Base-by-base conservation (phyloP, 192 early-diverging fungal genomes). In the Coemansia sp. region DNA sequence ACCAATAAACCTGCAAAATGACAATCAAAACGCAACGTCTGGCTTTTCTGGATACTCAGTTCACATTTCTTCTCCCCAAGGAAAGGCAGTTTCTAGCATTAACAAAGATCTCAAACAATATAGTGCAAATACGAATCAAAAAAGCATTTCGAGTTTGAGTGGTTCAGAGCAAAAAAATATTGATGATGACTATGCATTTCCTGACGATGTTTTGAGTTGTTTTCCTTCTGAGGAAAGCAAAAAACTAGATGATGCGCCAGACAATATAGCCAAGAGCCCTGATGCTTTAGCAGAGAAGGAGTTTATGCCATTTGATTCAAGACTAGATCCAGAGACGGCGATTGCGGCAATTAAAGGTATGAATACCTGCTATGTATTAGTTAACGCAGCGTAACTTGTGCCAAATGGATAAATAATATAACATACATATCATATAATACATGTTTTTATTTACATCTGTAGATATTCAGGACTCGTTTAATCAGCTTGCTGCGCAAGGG, bases 271-370 rank as follows among this genome's bases (percentile, higher is more conserved):
- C 37, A 33, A 11, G 17, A 60, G 28, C 45, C 11, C 2, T 14
- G 43, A 17, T 4, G 41, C 14, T 43, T 9, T 18, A 12, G 38
- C 18, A 5, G 15, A 32, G 2, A 15, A 45, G 5, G 54, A 60
- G 11, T 2, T 14, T 37, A 5, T 51, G 3, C 58, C 67, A 28
- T 78, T 78, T 67, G 71, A 78, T 22, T 39, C 64, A 1, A 66
- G 61, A 8, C 65, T 79, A 4, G 63, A 51, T 17, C 61, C 64
- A 3, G 36, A 73, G 2, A 41, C 33, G 4, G 72, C 77, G 8
- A 64, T 79, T 2, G 65, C 43, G 4, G 36, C 51, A 8, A 74
- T 79, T 39, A 55, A 65, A 39, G 72, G 77, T 68, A 62, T 22
- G 71, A 11, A n/a, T 36, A 28, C 2, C 43, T 35, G 22, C 22